A percentile compares a stretch with the other conserved stretches of the same genome.
Evolutionary conservation across 208 protist genomes (phyloP).

Genomic region (Lotmaria passim): DNA sequence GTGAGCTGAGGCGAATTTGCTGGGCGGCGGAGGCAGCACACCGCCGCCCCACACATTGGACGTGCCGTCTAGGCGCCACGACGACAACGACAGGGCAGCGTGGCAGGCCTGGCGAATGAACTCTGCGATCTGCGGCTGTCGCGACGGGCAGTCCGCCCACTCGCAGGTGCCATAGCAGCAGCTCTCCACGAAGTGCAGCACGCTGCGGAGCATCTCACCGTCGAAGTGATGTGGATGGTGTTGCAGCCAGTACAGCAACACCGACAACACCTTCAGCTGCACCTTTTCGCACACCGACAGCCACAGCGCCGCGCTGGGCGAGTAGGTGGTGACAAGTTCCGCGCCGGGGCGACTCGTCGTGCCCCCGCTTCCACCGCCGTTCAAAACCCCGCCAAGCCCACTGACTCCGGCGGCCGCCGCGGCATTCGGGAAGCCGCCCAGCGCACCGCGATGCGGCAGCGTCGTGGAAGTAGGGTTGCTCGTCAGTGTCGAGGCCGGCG

Average conservation of each 20-base stretch:
- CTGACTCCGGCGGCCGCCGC: background rate
- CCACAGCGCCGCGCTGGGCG: slow-evolving; percentile 55
- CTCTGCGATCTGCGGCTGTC: slow-evolving; percentile 54
- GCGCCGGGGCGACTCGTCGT: background rate
- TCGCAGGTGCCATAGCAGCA: slow-evolving; percentile 38
- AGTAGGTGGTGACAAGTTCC: slow-evolving; percentile 46
- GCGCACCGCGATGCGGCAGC: slow-evolving; percentile 2
- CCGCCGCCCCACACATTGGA: background rate
- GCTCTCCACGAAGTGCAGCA: slow-evolving; percentile 59
- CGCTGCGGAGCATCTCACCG: slow-evolving; percentile 44
- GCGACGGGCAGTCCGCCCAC: slow-evolving; percentile 55
- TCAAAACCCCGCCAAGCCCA: background rate
- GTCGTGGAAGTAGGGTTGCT: slow-evolving; percentile 15
- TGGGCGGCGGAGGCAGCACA: background rate
- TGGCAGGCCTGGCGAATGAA: slow-evolving; percentile 42
- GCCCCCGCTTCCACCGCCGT: background rate
- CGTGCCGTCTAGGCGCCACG: background rate
- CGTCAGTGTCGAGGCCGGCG: slow-evolving; percentile 1
- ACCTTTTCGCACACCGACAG: slow-evolving; percentile 48
- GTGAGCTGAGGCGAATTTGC: background rate
- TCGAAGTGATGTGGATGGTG: slow-evolving; percentile 65
- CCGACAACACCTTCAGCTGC: slow-evolving; percentile 55
- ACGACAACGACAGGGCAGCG: slow-evolving; percentile 10
- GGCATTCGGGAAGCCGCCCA: slow-evolving; percentile 7
- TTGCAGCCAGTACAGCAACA: slow-evolving; percentile 62